phyloP scores from a whole-genome alignment of 2,329 filamentous ascomycete species.

The Arthroderma sp. region DNA sequence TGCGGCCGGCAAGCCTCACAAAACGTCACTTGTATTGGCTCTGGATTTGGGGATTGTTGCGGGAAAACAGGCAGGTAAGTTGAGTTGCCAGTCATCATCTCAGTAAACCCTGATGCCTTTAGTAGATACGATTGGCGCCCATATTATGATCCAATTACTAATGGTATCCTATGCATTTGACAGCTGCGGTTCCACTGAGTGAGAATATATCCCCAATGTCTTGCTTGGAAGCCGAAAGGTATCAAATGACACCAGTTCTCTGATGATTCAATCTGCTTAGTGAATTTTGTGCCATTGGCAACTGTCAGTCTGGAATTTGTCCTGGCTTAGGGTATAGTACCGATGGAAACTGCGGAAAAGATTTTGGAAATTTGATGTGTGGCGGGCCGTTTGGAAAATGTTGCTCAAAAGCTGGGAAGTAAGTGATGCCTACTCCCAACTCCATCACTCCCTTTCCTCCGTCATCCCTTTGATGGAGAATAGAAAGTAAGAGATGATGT shows the following conservation, averaged over 20 bases:
- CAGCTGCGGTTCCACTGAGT: not conserved
- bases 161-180: too few species aligned
- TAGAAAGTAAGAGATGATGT: too few species aligned
- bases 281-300: conserved; percentile 1
- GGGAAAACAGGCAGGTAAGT: not conserved
- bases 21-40: conserved; percentile 1
- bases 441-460: too few species aligned
- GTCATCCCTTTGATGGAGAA: too few species aligned
- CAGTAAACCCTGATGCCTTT: too few species aligned
- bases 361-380: conserved; percentile 2
- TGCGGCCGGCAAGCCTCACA: not conserved
- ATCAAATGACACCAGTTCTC: too few species aligned
- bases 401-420: conserved; percentile 3
- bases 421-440: not conserved
- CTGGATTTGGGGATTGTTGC: not conserved
- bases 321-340: conserved; percentile 4
- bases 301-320: conserved; percentile 1
- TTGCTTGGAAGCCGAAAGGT: too few species aligned
- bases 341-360: conserved; percentile 3
- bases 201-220: not conserved
- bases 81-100: not conserved
- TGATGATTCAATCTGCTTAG: not conserved
- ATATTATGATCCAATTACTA: too few species aligned
- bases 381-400: conserved; percentile 1
- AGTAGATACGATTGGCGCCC: too few species aligned